Base-by-base conservation (phyloP, 305 asterid genomes). In the Ilex paraguariensis region DNA sequence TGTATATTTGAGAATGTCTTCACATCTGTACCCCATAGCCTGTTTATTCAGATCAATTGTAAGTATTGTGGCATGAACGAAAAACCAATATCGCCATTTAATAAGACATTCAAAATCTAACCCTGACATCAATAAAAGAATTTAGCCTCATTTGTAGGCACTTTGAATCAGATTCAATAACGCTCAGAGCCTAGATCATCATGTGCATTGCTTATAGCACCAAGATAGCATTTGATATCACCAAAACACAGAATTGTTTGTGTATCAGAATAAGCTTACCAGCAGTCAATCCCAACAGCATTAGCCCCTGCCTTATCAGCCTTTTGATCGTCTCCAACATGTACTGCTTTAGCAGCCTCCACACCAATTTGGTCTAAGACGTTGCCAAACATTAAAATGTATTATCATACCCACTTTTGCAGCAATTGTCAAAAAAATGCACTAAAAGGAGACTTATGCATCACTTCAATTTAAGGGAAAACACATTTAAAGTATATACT, bases 21-120 rank as follows among this genome's bases (percentile, higher is more conserved):
- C 71, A 92, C 96, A 31, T 89, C 98, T 56, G 61, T 65, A 12
- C 95, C 96, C 98, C 98, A 92, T 59, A 87, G 79, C 98, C 98
- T 92, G 86, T 75, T 69, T 49, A 59, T 65, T 10, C 12, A 13
- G 55, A 28, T 42, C 16, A 63, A 10, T 61, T 12, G 45, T 10
- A 57, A 57, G 14, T 31, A 33, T 33, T 6, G 53, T 49, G 16
- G 16, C 53, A 7, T 49, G 53, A 49, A 49, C 53, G 0, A 36
- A 36, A 21, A 49, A 49, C 3, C 14, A 49, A 49, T 11, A 49
- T 49, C 53, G 13, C 53, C 16, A 49, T 49, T n/a, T 49, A n/a
- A 4, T 12, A 21, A 21, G 28, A 21, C 13, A 49, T 49, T 49
- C 16, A 11, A 49, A 49, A 49, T 36, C 42, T 36, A 36, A 1